These are phyloP conservation scores for Pugionium cornutum DNA, from an alignment of 345 rosid genomes.

Conservation along the genomic window DNA sequence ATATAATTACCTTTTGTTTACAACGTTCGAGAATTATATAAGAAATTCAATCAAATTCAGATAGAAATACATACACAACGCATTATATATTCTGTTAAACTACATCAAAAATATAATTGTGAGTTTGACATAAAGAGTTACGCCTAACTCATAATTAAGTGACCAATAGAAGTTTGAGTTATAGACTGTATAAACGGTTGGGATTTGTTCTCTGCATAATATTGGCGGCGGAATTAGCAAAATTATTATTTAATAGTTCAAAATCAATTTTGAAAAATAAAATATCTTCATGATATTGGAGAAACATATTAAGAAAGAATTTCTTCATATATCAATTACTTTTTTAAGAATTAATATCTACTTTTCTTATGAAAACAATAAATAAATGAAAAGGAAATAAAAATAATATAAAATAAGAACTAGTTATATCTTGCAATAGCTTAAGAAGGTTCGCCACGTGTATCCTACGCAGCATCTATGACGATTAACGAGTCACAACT, in stretches of 20 bases:
- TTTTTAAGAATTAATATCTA: not conserved
- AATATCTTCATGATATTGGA: not conserved
- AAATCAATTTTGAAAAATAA: not conserved
- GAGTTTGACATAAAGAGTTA: no score
- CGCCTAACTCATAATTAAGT: not conserved
- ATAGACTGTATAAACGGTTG: constrained; percentile 19
- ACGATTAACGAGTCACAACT: constrained; percentile 33
- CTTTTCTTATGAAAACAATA: not conserved
- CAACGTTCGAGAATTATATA: constrained; percentile 12
- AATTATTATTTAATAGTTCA: not conserved
- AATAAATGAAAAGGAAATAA: not conserved
- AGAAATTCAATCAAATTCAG: constrained; percentile 17
- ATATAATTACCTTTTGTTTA: not conserved
- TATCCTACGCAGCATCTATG: constrained; percentile 40
- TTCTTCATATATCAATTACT: not conserved
- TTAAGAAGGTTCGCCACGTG: constrained; percentile 40
- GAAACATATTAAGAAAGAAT: not conserved
- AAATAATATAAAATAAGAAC: no score
- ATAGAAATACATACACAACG: not conserved
- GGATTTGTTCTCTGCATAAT: constrained; percentile 10
- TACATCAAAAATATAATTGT: not conserved
- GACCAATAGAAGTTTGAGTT: not conserved
- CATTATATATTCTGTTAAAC: not conserved
- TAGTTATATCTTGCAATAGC: constrained; percentile 2
- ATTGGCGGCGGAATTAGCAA: constrained; percentile 1